phyloP scores from a whole-genome alignment of 1,139 yeast species.

The Blastobotrys proliferans region DNA sequence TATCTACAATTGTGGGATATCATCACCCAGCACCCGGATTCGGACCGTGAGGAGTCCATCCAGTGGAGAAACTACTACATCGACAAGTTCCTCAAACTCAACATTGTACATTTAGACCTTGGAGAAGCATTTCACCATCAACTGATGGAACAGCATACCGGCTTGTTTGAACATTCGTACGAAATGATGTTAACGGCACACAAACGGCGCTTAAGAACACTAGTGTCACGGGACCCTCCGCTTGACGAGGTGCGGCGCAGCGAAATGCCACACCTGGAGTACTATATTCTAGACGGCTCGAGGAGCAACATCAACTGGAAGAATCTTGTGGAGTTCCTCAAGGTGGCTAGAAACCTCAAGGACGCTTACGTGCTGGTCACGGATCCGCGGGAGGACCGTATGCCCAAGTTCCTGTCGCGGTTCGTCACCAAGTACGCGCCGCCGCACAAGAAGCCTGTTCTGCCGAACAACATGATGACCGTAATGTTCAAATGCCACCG shows the following conservation, averaged over 20 bases:
- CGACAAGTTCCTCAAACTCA: not conserved
- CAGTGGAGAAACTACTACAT: not conserved
- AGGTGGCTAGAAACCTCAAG: not conserved
- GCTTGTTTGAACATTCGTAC: not conserved
- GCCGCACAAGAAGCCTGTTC: not conserved
- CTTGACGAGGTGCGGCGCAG: not conserved
- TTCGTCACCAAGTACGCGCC: conserved; percentile 2
- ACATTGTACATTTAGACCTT: conserved; percentile 2
- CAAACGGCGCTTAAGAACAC: not conserved
- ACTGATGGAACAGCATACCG: not conserved
- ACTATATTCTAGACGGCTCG: conserved; percentile 1
- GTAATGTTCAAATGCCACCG: conserved; percentile 2
- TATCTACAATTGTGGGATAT: conserved; percentile 8
- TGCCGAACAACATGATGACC: not conserved
- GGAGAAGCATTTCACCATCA: conserved; percentile 3
- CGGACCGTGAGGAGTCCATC: not conserved
- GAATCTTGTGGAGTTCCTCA: conserved; percentile 2
- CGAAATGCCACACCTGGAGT: not conserved
- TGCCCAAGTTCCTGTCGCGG: conserved; percentile 7
- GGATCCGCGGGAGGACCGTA: not conserved
- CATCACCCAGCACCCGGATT: not conserved
- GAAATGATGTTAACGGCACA: not conserved
- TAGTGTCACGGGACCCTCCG: not conserved
- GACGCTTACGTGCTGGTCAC: conserved; percentile 1
- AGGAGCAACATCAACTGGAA: conserved; percentile 4